Percentiles rank a stretch among this genome's conserved stretches.
Evolutionary conservation across 441 rosid species (phyloP).

Genomic region (Hypseocharis bilobata): DNA sequence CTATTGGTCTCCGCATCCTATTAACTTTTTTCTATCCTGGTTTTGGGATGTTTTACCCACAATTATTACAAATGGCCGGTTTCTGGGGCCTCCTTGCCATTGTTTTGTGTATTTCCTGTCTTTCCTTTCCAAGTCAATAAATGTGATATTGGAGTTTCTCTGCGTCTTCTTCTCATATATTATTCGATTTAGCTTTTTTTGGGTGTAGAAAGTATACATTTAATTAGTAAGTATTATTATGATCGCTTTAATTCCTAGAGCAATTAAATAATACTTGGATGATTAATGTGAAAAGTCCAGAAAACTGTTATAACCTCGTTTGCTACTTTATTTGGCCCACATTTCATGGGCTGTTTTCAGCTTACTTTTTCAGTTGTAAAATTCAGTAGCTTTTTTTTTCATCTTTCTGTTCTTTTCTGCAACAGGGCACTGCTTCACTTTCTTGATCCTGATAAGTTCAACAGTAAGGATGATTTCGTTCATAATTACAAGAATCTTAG

Average conservation of each 20-base stretch:
- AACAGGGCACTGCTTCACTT: slow-evolving; percentile 96
- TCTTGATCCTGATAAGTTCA: slow-evolving; percentile 87
- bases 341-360: not conserved
- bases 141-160: not conserved
- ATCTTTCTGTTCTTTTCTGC: slow-evolving; percentile 3
- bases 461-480: slow-evolving; percentile 85
- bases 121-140: not conserved
- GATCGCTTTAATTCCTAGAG: not conserved
- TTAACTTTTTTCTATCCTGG: too few relatives aligned
- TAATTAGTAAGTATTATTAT: not conserved
- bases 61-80: too few relatives aligned
- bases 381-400: not conserved
- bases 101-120: not conserved
- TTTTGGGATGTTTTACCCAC: too few relatives aligned
- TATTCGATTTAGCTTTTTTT: too few relatives aligned
- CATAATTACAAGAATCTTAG: slow-evolving; percentile 97
- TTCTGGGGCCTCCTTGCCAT: too few relatives aligned
- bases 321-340: not conserved
- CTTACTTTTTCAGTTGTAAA: not conserved
- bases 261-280: not conserved
- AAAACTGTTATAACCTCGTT: not conserved
- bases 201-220: too few relatives aligned
- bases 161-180: not conserved
- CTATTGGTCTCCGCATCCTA: too few relatives aligned
- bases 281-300: not conserved